Evolutionary conservation across 768 basidiomycete species (phyloP).

Genomic region (Russula dissimulans): DNA sequence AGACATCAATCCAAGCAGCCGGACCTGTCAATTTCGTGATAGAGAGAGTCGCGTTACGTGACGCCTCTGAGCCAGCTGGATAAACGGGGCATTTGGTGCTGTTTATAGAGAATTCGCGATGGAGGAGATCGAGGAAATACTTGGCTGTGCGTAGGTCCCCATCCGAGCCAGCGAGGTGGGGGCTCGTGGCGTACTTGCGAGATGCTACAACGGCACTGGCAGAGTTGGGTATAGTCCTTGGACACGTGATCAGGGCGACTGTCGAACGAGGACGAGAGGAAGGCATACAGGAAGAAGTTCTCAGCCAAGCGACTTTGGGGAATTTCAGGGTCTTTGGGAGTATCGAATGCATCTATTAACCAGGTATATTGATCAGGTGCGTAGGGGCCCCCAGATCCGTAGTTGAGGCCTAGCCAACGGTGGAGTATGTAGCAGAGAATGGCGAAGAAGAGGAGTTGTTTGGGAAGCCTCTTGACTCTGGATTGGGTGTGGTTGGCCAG

Average conservation of each 20-base stretch:
- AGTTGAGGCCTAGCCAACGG: not conserved
- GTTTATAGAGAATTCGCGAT: slow-evolving; percentile 49
- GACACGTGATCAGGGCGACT: not conserved
- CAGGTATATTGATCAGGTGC: not conserved
- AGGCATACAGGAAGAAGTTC: slow-evolving; percentile 36
- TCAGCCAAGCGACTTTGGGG: slow-evolving; percentile 33
- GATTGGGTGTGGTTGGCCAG: not conserved
- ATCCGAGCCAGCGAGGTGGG: slow-evolving; percentile 53
- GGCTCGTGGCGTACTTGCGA: slow-evolving; percentile 41
- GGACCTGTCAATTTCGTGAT: slow-evolving; percentile 39
- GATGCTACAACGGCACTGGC: slow-evolving; percentile 43
- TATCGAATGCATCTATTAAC: slow-evolving; percentile 18
- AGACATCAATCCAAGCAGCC: slow-evolving; percentile 75
- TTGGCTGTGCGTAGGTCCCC: slow-evolving; percentile 55
- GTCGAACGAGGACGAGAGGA: not conserved
- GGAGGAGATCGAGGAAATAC: slow-evolving; percentile 57
- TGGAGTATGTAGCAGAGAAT: slow-evolving; percentile 11
- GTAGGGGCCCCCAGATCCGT: not conserved
- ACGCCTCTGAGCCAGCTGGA: slow-evolving; percentile 57
- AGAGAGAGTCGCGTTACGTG: slow-evolving; percentile 56
- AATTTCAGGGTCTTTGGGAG: slow-evolving; percentile 14
- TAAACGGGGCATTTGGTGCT: slow-evolving; percentile 45
- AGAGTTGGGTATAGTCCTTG: slow-evolving; percentile 43
- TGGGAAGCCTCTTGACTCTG: not conserved
- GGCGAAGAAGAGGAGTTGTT: slow-evolving; percentile 4